Percentiles rank a stretch among this genome's conserved stretches.
phyloP scores from a whole-genome alignment of 768 basidiomycete species.

The Harrya chromipes region DNA sequence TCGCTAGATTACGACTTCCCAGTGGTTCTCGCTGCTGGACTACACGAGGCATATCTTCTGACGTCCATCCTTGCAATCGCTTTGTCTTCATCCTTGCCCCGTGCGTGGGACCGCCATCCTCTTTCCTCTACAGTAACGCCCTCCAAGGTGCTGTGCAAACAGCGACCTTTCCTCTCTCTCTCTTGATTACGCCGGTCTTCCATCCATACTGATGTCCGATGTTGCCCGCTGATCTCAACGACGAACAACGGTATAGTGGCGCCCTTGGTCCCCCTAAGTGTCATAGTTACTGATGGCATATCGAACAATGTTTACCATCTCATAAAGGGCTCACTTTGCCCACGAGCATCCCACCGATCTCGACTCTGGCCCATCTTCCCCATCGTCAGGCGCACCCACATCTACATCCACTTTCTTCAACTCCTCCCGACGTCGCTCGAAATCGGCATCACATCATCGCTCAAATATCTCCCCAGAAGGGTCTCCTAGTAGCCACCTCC shows the following conservation, averaged over 20 bases:
- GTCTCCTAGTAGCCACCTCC: constrained; percentile 29
- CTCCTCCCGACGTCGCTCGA: constrained; percentile 19
- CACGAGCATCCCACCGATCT: constrained; percentile 30
- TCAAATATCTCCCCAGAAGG: constrained; percentile 27
- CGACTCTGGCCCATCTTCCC: constrained; percentile 29
- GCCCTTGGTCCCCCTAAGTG: neutral
- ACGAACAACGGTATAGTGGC: constrained; percentile 25
- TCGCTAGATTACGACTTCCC: constrained; percentile 15
- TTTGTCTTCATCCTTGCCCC: constrained; percentile 4
- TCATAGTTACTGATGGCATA: constrained; percentile 1
- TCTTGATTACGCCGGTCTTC: constrained; percentile 1
- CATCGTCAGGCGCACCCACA: constrained; percentile 14
- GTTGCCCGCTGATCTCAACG: constrained; percentile 28
- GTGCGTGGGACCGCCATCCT: neutral
- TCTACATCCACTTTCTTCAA: constrained; percentile 11
- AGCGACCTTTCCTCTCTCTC: neutral
- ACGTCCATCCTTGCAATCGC: constrained; percentile 2
- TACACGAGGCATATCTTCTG: constrained; percentile 25
- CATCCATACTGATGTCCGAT: constrained; percentile 21
- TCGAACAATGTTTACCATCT: neutral
- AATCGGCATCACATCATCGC: constrained; percentile 26
- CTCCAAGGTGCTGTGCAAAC: constrained; percentile 6
- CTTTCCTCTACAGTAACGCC: neutral
- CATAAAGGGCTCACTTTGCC: constrained; percentile 22
- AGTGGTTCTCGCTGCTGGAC: constrained; percentile 20